Evolutionary conservation across 139 green algal species (phyloP), one percentile per base, ranked within the genome.

Genomic region (Edaphochlamys debaryana): DNA sequence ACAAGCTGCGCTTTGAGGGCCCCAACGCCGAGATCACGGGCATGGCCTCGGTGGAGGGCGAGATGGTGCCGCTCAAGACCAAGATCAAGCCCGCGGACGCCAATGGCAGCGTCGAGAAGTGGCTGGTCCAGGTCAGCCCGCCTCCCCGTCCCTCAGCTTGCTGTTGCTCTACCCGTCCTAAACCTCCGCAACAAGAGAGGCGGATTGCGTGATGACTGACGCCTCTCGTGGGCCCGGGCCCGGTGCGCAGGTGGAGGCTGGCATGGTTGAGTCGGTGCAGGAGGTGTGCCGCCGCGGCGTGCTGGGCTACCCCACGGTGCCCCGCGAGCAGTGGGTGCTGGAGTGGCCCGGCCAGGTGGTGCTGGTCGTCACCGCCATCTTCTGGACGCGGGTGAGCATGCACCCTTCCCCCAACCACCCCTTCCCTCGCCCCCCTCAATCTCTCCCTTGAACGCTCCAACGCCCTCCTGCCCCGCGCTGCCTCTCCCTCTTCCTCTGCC

Each of bases 271-370:
- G 77, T 91, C 85, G 23, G 72, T 95, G 48, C 90, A 88, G 68
- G 87, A 95, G 32, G 73, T 87, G 38, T 90, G 84, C 84, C 75
- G 72, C 29, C 78, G 91, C 75, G 87, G 90, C 48, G 85, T 96
- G 64, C 69, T 67, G 15, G 85, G 88, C 23, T 96, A 96, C 67
- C 81, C 88, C 8, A 76, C 63, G 0, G 89, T 73, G 27, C 63
- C 79, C 1, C 78, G 93, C 32, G 72, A 82, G 17, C 38, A 89
- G 38, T 96, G 93, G 93, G 91, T 96, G 69, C 91, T 96, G 63
- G 73, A 94, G 80, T 96, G 93, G 93, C 93, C 93, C 25, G 92
- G 93, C 27, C 92, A 95, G 85, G 89, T 94, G 30, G 93, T 96
- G 75, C 90, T 96, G 56, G 92, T 93, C 29, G 91, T 94, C 32